A percentile compares a stretch with the other conserved stretches of the same genome.
Evolutionary conservation across 2,329 filamentous ascomycete species (phyloP).

Genomic region (Setomelanomma holmii): DNA sequence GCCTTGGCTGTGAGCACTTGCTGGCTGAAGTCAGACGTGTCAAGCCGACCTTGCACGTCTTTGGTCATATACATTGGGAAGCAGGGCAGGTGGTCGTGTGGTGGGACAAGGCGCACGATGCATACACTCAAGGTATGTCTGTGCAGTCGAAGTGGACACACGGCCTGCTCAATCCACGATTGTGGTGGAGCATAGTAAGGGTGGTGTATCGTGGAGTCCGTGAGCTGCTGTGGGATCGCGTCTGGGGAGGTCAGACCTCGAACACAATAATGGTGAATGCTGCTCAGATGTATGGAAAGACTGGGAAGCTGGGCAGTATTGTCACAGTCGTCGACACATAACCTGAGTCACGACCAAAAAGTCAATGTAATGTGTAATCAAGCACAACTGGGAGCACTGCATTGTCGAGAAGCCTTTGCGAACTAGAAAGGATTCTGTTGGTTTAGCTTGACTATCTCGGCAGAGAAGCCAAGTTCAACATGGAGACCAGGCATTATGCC

Average conservation of each 20-base stretch:
- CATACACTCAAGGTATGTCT: constrained; percentile 71
- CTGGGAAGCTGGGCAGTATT: constrained; percentile 56
- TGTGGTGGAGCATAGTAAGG: constrained; percentile 61
- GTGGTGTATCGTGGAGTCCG: constrained; percentile 61
- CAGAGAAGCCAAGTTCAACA: constrained; percentile 46
- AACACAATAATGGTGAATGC: constrained; percentile 68
- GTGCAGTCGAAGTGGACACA: constrained; percentile 48
- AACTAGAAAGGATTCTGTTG: constrained; percentile 49
- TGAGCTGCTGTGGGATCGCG: constrained; percentile 65
- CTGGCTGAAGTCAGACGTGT: constrained; percentile 77
- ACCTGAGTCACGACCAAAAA: constrained; percentile 30
- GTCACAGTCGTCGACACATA: constrained; percentile 53
- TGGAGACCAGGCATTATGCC: constrained; percentile 50
- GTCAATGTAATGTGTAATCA: constrained; percentile 39
- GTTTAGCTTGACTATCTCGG: constrained; percentile 43
- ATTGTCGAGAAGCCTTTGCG: constrained; percentile 42
- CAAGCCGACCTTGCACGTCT: constrained; percentile 78
- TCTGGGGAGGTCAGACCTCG: constrained; percentile 62
- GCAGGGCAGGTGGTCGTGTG: constrained; percentile 73
- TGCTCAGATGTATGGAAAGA: constrained; percentile 59
- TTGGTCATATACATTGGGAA: constrained; percentile 83
- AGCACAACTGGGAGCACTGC: constrained; percentile 38
- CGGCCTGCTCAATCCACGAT: constrained; percentile 45
- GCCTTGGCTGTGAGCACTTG: constrained; percentile 74
- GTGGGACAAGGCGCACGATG: constrained; percentile 76